Base-by-base conservation (phyloP, 192 early-diverging fungal species). In the Coemansia sp. region DNA sequence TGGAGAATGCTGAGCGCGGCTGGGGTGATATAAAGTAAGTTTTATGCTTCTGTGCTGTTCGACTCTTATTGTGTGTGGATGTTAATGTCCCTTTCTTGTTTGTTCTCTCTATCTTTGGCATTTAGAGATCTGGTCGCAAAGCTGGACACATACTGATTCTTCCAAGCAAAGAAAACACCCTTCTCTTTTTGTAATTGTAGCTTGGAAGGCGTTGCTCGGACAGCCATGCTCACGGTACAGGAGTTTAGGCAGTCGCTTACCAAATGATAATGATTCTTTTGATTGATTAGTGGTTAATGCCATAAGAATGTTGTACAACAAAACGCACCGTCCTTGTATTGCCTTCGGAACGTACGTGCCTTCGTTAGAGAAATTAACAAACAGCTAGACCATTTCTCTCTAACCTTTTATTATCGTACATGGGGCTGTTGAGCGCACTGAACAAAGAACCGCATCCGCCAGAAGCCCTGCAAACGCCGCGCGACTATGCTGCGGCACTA, bases 1-100 rank as follows among this genome's bases (percentile, higher is more conserved):
- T 76, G n/a, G 91, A 93, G 33, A 90, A 87, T 59, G 84, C 87
- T 15, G 85, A 87, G 57, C 85, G 87, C 23, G 82, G 84, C 17
- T 82, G 81, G 78, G 77, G 81, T 48, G 79, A 83, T 50, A 65
- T 81, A 17, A 82, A 73, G 76, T 72, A 68, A 34, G 72, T 71
- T 55, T 40, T 40, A 15, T 52, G 19, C 19, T 7, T 2, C 20
- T 44, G 0, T 44, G 42, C n/a, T 44, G 34, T 44, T 44, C n/a
- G 19, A 20, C n/a, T 52, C 28, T 20, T 2, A 14, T 52, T 52
- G 50, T 50, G 48, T 50, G 48, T 22, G 1, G 14, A 17, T 31
- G 30, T 29, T 54, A 48, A 48, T 33, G 13, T 17, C 3, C 19
- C 5, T 9, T 40, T 4, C 40, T 22, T 8, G 9, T 6, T 61